These are phyloP conservation scores for Monilinia aucupariae DNA, from an alignment of 2,329 filamentous ascomycete species.

Conservation along the genomic window DNA sequence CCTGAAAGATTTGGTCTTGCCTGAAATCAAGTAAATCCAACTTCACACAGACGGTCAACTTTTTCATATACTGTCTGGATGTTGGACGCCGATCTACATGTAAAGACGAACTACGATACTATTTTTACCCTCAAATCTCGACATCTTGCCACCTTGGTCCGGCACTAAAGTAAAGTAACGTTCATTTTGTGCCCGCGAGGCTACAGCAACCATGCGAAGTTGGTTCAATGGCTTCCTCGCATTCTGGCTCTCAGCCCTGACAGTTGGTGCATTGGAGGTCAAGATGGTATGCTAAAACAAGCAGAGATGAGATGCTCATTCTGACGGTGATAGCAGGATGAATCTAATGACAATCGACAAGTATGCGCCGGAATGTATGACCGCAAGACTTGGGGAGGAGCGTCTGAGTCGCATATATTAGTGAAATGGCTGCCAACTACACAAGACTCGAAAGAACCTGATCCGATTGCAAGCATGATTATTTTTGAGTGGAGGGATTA, in stretches of 20 bases:
- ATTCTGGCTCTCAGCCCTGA: constrained; percentile 51
- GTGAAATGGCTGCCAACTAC: constrained; percentile 66
- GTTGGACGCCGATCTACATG: background rate
- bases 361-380: constrained; percentile 92
- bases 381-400: constrained; percentile 79
- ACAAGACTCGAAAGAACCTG: constrained; percentile 53
- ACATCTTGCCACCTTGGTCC: background rate
- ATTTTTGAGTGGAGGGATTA: constrained; percentile 95
- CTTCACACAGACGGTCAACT: background rate
- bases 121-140: constrained; percentile 10
- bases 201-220: constrained; percentile 47
- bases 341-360: constrained; percentile 71
- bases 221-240: constrained; percentile 46
- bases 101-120: background rate
- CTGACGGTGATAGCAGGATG: constrained; percentile 50
- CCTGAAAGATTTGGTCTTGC: background rate
- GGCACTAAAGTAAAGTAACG: background rate
- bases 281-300: constrained; percentile 44
- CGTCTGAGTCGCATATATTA: constrained; percentile 81
- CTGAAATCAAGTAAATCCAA: constrained; percentile 7
- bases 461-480: constrained; percentile 75
- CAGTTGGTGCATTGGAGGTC: constrained; percentile 52
- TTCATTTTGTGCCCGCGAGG: constrained; percentile 23
- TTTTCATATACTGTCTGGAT: background rate
- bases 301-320: constrained; percentile 1